Conservation (phyloP, 805 yeast genomes). For the Ogataea minuta region DNA sequence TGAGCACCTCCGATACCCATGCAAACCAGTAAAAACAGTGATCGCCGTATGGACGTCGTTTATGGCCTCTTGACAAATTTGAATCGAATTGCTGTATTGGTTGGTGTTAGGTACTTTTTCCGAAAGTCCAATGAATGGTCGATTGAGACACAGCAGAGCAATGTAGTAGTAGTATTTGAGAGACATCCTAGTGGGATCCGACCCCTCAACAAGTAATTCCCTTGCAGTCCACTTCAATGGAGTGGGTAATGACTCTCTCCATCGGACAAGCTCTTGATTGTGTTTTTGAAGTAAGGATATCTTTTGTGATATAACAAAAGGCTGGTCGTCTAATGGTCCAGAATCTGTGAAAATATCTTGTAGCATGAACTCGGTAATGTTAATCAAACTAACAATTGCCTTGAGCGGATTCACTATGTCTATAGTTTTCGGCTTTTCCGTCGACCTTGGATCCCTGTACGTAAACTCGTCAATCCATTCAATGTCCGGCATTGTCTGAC, state of each 20-base stretch:
- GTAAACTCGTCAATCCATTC: conserved; percentile 62
- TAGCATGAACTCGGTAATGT: conserved; percentile 44
- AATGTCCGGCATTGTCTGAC: conserved; percentile 57
- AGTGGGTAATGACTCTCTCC: conserved; percentile 50
- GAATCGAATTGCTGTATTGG: conserved; percentile 5
- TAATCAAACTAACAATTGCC: conserved; percentile 41
- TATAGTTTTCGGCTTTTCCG: conserved; percentile 17
- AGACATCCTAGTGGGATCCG: conserved; percentile 50
- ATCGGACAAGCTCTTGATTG: conserved; percentile 42
- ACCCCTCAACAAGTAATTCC: conserved; percentile 40
- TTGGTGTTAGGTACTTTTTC: conserved; percentile 8
- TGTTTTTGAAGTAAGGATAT: conserved; percentile 34
- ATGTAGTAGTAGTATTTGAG: conserved; percentile 59
- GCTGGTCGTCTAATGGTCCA: conserved; percentile 6
- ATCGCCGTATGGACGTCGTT: conserved; percentile 42
- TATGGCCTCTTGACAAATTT: conserved; percentile 40
- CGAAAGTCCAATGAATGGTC: conserved; percentile 51
- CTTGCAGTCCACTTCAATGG: conserved; percentile 49
- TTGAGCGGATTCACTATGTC: conserved; percentile 44
- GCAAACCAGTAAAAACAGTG: conserved; percentile 36
- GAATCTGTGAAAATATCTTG: conserved; percentile 39
- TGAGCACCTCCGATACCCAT: conserved; percentile 43
- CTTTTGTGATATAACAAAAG: conserved; percentile 3
- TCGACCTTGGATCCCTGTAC: conserved; percentile 28
- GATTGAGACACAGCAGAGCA: conserved; percentile 54